phyloP scores from a whole-genome alignment of 1,284 basidiomycete genomes.

The Puccinia novopanici region DNA sequence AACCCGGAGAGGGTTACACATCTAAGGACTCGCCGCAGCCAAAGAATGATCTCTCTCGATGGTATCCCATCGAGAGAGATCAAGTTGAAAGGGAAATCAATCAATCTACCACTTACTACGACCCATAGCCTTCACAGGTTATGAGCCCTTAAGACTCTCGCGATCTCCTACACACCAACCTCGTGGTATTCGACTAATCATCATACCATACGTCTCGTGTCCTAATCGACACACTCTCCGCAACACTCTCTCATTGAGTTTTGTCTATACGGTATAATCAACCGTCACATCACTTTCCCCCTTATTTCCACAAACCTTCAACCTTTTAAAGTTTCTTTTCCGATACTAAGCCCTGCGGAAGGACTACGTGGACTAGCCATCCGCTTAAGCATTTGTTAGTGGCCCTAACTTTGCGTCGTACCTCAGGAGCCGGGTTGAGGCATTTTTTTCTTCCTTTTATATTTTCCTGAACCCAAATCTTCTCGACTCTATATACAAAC shows the following conservation, averaged over 20 bases:
- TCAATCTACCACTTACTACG: no score
- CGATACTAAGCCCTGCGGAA: neutral
- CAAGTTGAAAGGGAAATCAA: no score
- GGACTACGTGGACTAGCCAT: neutral
- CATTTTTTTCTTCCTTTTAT: neutral
- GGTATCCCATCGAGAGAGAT: no score
- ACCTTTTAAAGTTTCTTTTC: neutral
- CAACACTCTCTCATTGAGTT: no score
- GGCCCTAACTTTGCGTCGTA: no score
- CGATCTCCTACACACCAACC: neutral
- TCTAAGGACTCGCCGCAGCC: no score
- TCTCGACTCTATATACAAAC: no score
- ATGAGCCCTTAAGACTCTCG: neutral
- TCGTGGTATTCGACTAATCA: neutral
- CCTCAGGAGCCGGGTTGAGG: neutral
- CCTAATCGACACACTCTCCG: no score
- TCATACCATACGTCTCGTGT: no score
- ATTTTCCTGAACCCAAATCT: neutral
- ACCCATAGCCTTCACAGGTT: neutral
- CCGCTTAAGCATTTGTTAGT: neutral
- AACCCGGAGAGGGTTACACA: no score
- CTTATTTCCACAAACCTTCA: no score
- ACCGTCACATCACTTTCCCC: neutral
- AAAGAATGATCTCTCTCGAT: no score
- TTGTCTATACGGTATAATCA: neutral